These are phyloP conservation scores for Dillenia turbinata DNA, from an alignment of 164 flowering plant genomes.

Conservation along the genomic window DNA sequence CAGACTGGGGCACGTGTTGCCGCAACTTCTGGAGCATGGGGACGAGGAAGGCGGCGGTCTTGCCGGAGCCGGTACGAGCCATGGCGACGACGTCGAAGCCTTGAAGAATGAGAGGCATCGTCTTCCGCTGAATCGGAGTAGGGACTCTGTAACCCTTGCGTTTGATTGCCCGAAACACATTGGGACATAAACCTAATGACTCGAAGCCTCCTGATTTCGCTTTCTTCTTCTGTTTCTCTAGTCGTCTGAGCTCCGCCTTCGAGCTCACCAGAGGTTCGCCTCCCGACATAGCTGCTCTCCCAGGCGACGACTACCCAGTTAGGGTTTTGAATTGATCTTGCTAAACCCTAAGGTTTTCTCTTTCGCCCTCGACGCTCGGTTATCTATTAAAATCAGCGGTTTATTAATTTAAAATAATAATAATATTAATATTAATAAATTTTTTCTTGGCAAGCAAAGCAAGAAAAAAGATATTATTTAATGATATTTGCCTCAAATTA, in stretches of 20 bases:
- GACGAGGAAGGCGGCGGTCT: conserved; percentile 88
- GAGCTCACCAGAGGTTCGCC: conserved; percentile 39
- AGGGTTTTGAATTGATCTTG: too few relatives aligned
- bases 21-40: conserved; percentile 83
- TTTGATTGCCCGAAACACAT: conserved; percentile 68
- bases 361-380: too few relatives aligned
- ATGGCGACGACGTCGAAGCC: conserved; percentile 94
- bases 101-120: conserved; percentile 84
- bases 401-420: too few relatives aligned
- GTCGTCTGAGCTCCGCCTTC: conserved; percentile 48
- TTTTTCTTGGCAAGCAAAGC: too few relatives aligned
- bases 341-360: too few relatives aligned
- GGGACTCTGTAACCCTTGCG: conserved; percentile 91
- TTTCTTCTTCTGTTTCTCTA: conserved; percentile 58
- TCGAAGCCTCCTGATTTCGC: conserved; percentile 91
- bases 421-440: too few relatives aligned
- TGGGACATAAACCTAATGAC: conserved; percentile 55
- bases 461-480: too few relatives aligned
- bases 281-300: not conserved
- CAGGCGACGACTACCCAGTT: too few relatives aligned
- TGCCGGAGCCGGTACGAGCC: conserved; percentile 98
- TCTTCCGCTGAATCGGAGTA: conserved; percentile 93
- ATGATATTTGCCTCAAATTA: too few relatives aligned
- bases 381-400: too few relatives aligned
- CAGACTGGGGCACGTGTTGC: conserved; percentile 65